These are phyloP conservation scores for Colletotrichum ledebouriae DNA, from an alignment of 2,329 filamentous ascomycete species.

Conservation along the genomic window DNA sequence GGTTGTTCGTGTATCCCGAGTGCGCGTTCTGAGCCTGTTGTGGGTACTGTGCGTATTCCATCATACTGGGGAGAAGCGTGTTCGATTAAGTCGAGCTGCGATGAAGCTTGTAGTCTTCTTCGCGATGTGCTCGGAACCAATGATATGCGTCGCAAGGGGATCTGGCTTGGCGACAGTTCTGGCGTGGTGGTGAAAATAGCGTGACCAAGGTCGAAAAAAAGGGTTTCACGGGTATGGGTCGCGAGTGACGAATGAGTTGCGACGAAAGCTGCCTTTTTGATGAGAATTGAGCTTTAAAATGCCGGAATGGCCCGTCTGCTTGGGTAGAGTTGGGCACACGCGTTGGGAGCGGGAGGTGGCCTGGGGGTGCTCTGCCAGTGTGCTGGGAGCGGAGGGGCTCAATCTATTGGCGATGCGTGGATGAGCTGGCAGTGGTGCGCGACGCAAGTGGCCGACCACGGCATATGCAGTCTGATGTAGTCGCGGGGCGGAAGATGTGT, in stretches of 20 bases:
- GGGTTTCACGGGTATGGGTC: slow-evolving; percentile 40
- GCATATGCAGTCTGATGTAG: slow-evolving; percentile 72
- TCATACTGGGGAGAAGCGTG: slow-evolving; percentile 61
- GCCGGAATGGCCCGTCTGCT: slow-evolving; percentile 49
- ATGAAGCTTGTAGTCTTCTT: slow-evolving; percentile 47
- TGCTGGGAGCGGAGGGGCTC: slow-evolving; percentile 61
- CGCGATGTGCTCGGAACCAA: slow-evolving; percentile 45
- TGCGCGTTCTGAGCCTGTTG: slow-evolving; percentile 77
- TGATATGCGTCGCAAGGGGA: slow-evolving; percentile 10
- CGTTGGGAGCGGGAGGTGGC: slow-evolving; percentile 57
- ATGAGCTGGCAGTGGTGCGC: slow-evolving; percentile 72
- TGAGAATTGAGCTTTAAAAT: slow-evolving; percentile 51
- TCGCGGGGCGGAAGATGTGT: slow-evolving; percentile 53
- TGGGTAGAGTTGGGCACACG: slow-evolving; percentile 62
- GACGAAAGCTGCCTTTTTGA: slow-evolving; percentile 45
- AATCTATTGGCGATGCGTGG: slow-evolving; percentile 71
- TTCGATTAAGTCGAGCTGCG: slow-evolving; percentile 26
- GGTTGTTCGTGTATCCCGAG: slow-evolving; percentile 72
- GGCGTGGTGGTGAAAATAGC: slow-evolving; percentile 27
- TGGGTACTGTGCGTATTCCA: slow-evolving; percentile 83
- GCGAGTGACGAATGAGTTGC: slow-evolving; percentile 42
- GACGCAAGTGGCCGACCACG: slow-evolving; percentile 67
- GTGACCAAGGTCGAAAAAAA: slow-evolving; percentile 24
- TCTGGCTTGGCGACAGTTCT: slow-evolving; percentile 23
- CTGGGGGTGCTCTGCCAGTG: slow-evolving; percentile 59